Base-by-base conservation (phyloP, 2,329 filamentous ascomycete genomes). In the Aureobasidium sp. region DNA sequence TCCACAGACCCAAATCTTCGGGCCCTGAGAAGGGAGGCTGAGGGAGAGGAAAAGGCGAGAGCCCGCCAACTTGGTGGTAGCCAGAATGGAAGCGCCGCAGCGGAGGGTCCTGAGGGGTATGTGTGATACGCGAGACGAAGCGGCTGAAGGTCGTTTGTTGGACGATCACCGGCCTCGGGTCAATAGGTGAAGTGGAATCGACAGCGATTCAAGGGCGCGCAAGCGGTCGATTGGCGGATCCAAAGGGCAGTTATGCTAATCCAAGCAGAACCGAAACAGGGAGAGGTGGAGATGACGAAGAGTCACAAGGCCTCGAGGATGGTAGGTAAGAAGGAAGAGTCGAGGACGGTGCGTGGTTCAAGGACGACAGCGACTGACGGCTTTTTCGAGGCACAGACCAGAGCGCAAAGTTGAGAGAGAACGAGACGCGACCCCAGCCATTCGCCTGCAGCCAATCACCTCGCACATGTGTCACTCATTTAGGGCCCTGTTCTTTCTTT, bases 1-100 rank as follows among this genome's bases (percentile, higher is more conserved):
- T 88, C 93, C 92, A 83, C 87, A 87, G 78, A 93, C 93, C 86
- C 95, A 91, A 83, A 87, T 87, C 76, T 87, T 87, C 79, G 91
- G 93, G 83, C 91, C 91, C 77, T 93, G 87, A 81, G 96, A 90
- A 85, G 91, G 92, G 82, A 88, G 88, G 75, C 88, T 82, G 80
- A 88, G 87, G 77, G 86, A 87, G 77, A 89, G 84, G 78, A 82
- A 77, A 78, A 82, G 81, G 78, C 83, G 84, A 85, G 86, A 81
- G 83, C 88, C 89, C 90, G 90, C 91, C 91, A 95, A 95, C 86
- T 95, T 95, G 91, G 85, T 88, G 85, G 84, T 85, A 78, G 83
- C 74, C 70, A 66, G 60, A 45, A 64, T 58, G 66, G 66, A 69
- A 74, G 75, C 75, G 76, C 73, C 55, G 60, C 49, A 61, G 60